phyloP scores from a whole-genome alignment of 768 basidiomycete species.

The Russula sp. region DNA sequence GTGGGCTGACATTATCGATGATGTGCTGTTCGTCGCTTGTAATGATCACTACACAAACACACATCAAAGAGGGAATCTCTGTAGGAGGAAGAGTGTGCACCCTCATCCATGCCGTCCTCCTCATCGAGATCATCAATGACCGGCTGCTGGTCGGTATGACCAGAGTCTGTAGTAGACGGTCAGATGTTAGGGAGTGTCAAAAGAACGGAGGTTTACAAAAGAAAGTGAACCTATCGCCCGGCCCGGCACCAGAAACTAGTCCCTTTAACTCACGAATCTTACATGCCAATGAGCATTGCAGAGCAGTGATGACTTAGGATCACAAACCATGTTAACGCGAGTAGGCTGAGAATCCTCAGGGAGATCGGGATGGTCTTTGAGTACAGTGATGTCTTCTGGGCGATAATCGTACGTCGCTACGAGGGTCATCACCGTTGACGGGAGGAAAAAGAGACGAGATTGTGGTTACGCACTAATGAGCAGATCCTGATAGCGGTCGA shows the following conservation, averaged over 20 bases:
- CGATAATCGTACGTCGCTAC: background rate
- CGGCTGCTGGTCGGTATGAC: constrained; percentile 26
- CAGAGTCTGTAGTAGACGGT: constrained; percentile 20
- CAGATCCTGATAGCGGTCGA: background rate
- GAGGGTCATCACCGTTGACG: background rate
- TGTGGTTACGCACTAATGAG: background rate
- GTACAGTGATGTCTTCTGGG: background rate
- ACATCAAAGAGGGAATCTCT: background rate
- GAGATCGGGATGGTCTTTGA: background rate
- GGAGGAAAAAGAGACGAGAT: background rate
- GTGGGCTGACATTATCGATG: constrained; percentile 25
- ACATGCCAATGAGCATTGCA: no score
- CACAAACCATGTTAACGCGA: no score
- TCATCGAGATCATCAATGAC: constrained; percentile 10
- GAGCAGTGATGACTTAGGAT: no score
- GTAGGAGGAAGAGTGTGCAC: constrained; percentile 4
- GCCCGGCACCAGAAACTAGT: no score
- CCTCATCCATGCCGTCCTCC: constrained; percentile 26
- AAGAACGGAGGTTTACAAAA: no score
- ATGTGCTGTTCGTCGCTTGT: constrained; percentile 20
- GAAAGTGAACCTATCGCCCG: no score
- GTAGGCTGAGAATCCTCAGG: background rate
- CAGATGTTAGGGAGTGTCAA: background rate
- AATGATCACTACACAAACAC: background rate
- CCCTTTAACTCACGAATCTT: no score